Conservation (phyloP, 805 yeast genomes). For the Saccharomycopsis sp. region DNA sequence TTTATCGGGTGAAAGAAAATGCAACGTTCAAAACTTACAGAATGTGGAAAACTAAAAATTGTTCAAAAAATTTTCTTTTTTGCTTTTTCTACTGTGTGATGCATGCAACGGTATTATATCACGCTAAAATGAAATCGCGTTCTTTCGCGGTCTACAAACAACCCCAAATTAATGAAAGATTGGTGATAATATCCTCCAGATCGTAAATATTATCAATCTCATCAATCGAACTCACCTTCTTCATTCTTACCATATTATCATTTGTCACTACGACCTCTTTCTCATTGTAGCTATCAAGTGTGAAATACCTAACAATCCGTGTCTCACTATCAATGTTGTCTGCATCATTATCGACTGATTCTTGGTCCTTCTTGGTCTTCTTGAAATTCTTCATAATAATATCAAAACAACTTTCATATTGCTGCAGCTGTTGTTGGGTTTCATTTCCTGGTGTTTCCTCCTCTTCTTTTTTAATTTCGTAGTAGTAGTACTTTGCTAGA, state of each 20-base stretch:
- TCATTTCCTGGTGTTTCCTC: not conserved
- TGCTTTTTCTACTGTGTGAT: not conserved
- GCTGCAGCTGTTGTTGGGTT: not conserved
- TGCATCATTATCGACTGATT: not conserved
- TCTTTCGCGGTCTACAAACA: too few relatives aligned
- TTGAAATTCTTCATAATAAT: conserved; percentile 1
- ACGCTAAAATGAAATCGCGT: too few relatives aligned
- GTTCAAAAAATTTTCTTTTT: not conserved
- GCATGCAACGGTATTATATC: not conserved
- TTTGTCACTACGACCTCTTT: conserved; percentile 11
- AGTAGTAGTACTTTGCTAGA: conserved; percentile 12
- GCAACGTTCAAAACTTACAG: too few relatives aligned
- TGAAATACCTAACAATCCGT: conserved; percentile 11
- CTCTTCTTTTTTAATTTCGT: not conserved
- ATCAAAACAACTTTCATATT: conserved; percentile 6
- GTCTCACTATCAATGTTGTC: not conserved
- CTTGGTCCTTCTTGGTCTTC: not conserved
- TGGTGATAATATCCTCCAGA: not conserved
- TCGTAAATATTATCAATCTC: conserved; percentile 20
- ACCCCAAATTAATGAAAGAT: not conserved
- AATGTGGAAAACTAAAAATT: too few relatives aligned
- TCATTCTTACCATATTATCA: conserved; percentile 6
- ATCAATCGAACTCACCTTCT: conserved; percentile 9
- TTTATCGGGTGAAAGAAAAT: too few relatives aligned
- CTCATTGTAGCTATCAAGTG: conserved; percentile 16